phyloP scores from a whole-genome alignment of 2,329 filamentous ascomycete genomes.

The Hymenotorrendiella dingleyae region DNA sequence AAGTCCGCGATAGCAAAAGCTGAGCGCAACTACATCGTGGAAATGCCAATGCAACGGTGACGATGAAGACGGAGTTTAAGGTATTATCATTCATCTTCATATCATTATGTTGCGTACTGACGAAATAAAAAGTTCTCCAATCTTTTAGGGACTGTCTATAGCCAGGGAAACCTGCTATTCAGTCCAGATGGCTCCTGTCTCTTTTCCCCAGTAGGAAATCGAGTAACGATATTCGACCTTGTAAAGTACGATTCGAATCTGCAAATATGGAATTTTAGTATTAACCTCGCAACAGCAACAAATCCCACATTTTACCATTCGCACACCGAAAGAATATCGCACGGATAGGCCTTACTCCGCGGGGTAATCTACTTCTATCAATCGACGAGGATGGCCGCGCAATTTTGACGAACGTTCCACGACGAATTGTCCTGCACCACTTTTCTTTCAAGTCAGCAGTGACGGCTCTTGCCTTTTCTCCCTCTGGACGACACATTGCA shows the following conservation, averaged over 20 bases:
- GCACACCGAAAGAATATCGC: conserved; percentile 91
- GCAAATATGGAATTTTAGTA: background rate
- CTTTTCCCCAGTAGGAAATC: conserved; percentile 92
- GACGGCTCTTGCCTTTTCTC: conserved; percentile 82
- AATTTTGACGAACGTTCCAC: conserved; percentile 84
- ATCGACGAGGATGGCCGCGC: conserved; percentile 92
- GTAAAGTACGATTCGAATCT: conserved; percentile 62
- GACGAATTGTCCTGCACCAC: conserved; percentile 82
- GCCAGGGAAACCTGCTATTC: conserved; percentile 94
- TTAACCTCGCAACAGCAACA: conserved; percentile 54
- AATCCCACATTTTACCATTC: conserved; percentile 81
- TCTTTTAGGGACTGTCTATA: conserved; percentile 95
- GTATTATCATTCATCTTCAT: conserved; percentile 40
- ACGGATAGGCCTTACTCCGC: conserved; percentile 79
- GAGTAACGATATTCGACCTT: conserved; percentile 92
- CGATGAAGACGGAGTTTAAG: conserved; percentile 99
- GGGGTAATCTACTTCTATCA: conserved; percentile 85
- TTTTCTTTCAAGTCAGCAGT: conserved; percentile 89
- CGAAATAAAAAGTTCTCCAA: conserved; percentile 79
- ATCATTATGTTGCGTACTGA: conserved; percentile 20
- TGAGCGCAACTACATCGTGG: conserved; percentile 5
- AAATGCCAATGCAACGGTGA: conserved; percentile 31
- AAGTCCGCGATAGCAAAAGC: conserved; percentile 11
- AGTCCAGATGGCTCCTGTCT: conserved; percentile 93
- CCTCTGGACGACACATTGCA: conserved; percentile 84